Base-by-base conservation (phyloP, 139 green algal genomes). In the Micromonas pusilla region DNA sequence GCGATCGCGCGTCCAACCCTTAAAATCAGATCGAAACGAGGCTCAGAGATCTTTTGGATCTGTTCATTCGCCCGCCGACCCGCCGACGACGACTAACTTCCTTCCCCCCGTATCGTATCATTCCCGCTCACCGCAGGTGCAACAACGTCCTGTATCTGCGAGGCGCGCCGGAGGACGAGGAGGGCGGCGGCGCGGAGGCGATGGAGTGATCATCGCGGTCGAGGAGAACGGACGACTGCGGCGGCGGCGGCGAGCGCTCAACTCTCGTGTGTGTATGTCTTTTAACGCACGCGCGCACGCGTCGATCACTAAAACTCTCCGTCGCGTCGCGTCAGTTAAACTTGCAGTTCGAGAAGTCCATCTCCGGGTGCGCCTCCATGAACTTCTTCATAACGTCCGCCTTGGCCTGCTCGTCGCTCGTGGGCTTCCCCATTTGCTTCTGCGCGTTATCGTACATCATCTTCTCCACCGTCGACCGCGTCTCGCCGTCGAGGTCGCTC, bases 381-480 rank as follows among this genome's bases (percentile, higher is more conserved):
- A 99, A 99, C 78, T 94, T 93, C 81, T 97, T 92, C 2, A 98
- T 78, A 84, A 96, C 94, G 1, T 97, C 89, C 74, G 96, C 81
- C 84, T 96, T 96, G 52, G 91, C 79, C 79, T 91, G 77, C 83
- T 98, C 95, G 28, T 99, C 95, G 39, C 84, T 93, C 21, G 93
- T 97, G 30, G 95, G 95, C 76, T 93, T 86, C 6, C 95, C 95
- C 88, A 97, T 84, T 4, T 87, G 84, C 84, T 98, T 98, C 86
- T 98, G 96, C 26, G 91, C 87, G 82, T 98, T 93, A 82, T 99
- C 96, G 85, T 92, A 98, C 87, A 92, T 92, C 89, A 93, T 92
- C 82, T 97, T 97, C 83, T 97, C 93, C 66, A 97, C 93, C 0
- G 92, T 97, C 30, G 88, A 78, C 2, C 95, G 82, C 45, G 93